These are phyloP conservation scores for Xylaria castorea DNA, from an alignment of 495 filamentous ascomycete species.

Conservation along the genomic window DNA sequence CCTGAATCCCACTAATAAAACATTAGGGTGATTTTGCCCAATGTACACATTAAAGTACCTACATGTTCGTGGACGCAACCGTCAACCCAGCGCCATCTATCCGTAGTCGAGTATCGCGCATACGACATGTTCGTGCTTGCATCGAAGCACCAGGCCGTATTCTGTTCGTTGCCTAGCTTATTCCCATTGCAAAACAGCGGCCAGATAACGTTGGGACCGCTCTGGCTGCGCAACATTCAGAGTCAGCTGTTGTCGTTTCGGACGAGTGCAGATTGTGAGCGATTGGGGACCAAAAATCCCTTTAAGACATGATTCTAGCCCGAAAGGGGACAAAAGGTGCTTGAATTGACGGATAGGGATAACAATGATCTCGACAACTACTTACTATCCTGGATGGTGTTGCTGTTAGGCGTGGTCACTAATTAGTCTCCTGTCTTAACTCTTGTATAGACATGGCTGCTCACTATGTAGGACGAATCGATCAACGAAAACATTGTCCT, in stretches of 20 bases:
- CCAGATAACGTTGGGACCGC: slow-evolving; percentile 51
- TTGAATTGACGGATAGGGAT: background rate
- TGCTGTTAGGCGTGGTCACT: slow-evolving; percentile 38
- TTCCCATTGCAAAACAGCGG: slow-evolving; percentile 50
- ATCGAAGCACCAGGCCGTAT: slow-evolving; percentile 53
- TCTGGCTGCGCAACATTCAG: slow-evolving; percentile 20
- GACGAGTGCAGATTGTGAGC: background rate
- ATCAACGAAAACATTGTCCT: slow-evolving; percentile 57
- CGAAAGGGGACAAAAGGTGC: background rate
- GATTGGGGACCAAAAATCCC: background rate
- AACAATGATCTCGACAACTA: background rate
- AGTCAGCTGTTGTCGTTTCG: background rate
- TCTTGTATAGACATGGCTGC: slow-evolving; percentile 7
- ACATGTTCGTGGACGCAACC: slow-evolving; percentile 58
- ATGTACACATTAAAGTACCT: slow-evolving; percentile 33
- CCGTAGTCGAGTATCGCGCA: slow-evolving; percentile 50
- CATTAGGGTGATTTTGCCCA: slow-evolving; percentile 12
- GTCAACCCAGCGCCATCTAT: slow-evolving; percentile 54
- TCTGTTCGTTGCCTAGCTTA: slow-evolving; percentile 48
- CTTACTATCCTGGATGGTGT: slow-evolving; percentile 51
- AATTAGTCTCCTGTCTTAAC: background rate
- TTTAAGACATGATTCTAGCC: background rate
- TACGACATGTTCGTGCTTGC: slow-evolving; percentile 57
- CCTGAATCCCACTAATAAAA: slow-evolving; percentile 47
- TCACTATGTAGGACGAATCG: slow-evolving; percentile 48